A percentile compares a stretch with the other conserved stretches of the same genome.
Evolutionary conservation across 345 rosid genomes (phyloP).

Genomic region (Moricandia arvensis): DNA sequence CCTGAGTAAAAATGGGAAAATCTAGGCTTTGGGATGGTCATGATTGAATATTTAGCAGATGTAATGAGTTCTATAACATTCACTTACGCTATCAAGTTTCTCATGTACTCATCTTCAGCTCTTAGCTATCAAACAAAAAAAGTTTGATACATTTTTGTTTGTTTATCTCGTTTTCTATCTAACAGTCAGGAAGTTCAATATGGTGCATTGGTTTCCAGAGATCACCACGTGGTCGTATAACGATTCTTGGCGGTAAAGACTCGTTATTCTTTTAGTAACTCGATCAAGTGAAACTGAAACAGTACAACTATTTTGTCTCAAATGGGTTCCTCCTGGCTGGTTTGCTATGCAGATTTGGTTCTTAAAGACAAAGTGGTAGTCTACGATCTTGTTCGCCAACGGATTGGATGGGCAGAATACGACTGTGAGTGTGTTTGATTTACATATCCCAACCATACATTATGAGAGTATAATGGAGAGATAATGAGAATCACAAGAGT

Average conservation of each 20-base stretch:
- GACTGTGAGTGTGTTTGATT: slow-evolving; percentile 61
- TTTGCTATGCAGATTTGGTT: slow-evolving; percentile 66
- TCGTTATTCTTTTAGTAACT: background rate
- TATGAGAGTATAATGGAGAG: background rate
- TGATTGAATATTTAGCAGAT: background rate
- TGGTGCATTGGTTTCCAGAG: slow-evolving; percentile 96
- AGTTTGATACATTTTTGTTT: background rate
- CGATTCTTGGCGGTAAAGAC: slow-evolving; percentile 82
- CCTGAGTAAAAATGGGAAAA: background rate
- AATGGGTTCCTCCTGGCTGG: background rate
- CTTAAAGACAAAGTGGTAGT: slow-evolving; percentile 82
- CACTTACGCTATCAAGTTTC: background rate
- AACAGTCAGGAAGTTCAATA: slow-evolving; percentile 62
- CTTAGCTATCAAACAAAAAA: background rate
- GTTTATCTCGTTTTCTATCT: background rate
- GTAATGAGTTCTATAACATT: background rate
- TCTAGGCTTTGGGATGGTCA: background rate
- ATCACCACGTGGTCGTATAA: slow-evolving; percentile 56
- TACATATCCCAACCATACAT: background rate
- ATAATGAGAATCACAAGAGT: background rate
- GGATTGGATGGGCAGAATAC: slow-evolving; percentile 82
- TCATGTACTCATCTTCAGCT: background rate
- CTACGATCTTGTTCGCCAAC: slow-evolving; percentile 73
- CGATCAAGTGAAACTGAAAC: background rate
- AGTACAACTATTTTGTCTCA: background rate